A percentile compares a stretch with the other conserved stretches of the same genome.
Evolutionary conservation across 228 moss, liverwort and hornwort species (phyloP).

Genomic region (Sphagnum fallax): DNA sequence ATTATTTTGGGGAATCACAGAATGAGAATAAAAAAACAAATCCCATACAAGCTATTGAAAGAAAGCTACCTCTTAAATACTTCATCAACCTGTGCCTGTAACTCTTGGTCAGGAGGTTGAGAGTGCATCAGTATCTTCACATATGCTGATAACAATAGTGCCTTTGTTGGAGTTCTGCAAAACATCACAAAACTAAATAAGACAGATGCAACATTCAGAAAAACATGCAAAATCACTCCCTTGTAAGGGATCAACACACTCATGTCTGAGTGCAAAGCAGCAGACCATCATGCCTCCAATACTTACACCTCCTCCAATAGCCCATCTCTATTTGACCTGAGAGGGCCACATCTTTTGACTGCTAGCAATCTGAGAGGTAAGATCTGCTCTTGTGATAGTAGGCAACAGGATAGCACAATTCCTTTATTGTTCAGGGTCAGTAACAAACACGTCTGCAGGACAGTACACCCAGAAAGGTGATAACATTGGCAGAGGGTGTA

Average conservation of each 20-base stretch:
- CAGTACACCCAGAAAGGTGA: no score
- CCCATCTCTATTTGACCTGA: no score
- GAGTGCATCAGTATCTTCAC: constrained; percentile 94
- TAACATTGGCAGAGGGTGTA: constrained; percentile 25
- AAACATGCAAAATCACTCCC: neutral
- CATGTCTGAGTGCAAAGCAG: neutral
- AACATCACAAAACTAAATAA: neutral
- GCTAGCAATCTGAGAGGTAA: no score
- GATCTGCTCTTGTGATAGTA: no score
- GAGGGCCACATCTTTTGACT: no score
- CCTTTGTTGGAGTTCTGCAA: constrained; percentile 84
- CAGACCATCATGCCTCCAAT: no score
- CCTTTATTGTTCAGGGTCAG: no score
- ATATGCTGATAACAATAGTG: constrained; percentile 81
- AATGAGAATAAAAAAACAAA: neutral
- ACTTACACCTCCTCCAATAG: no score
- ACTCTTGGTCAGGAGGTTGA: constrained; percentile 80
- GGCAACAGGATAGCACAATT: no score
- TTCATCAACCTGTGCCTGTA: constrained; percentile 65
- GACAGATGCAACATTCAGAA: neutral
- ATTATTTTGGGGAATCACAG: neutral
- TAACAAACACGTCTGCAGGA: no score
- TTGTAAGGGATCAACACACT: neutral
- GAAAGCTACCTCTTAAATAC: constrained; percentile 72
- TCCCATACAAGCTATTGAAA: neutral